Evolutionary conservation across 208 protist genomes (phyloP), one percentile per base, ranked within the genome.

Genomic region (Acanthamoeba triangularis): DNA sequence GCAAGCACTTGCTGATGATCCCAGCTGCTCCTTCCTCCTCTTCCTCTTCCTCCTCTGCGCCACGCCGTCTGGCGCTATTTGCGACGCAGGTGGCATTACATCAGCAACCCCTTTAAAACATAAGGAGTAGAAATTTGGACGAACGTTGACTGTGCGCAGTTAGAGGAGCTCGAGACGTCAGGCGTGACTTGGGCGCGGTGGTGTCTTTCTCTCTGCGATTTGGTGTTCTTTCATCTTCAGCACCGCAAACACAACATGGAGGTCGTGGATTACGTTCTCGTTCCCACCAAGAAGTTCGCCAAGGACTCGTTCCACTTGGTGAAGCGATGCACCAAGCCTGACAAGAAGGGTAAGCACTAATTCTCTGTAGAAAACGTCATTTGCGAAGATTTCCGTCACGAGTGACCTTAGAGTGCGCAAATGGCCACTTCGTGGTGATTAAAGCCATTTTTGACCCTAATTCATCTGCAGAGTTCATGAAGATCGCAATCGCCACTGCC

Each of bases 401-500:
- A 6, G 10, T 87, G 10, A 33, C 16, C 30, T 33, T 25, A n/a
- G n/a, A 47, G 69, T n/a, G 11, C 33, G 25, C 16, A 16, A 13
- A 25, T 30, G n/a, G 30, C 84, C 16, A 2, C 47, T 72, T 16
- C 25, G 18, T 65, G 20, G 54, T 8, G 28, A 16, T 30, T 44
- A 18, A 63, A 56, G 52, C 14, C 44, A 16, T 30, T 65, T 35
- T 47, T 47, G 41, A 47, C 41, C 1, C n/a, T 93, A 14, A 5
- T 20, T 37, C 47, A 33, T 23, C 23, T 80, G 67, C 96, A 99
- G 98, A 99, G 84, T 98, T 99, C 96, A 95, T 80, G 65, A 99
- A 98, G 96, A 98, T 99, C 80, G 97, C 98, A 11, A 23, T 98
- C 30, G 98, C 98, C 11, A 99, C 98, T 20, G 95, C 96, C 35